Base-by-base conservation (phyloP, 2,329 filamentous ascomycete species). In the Exophiala spinifera region DNA sequence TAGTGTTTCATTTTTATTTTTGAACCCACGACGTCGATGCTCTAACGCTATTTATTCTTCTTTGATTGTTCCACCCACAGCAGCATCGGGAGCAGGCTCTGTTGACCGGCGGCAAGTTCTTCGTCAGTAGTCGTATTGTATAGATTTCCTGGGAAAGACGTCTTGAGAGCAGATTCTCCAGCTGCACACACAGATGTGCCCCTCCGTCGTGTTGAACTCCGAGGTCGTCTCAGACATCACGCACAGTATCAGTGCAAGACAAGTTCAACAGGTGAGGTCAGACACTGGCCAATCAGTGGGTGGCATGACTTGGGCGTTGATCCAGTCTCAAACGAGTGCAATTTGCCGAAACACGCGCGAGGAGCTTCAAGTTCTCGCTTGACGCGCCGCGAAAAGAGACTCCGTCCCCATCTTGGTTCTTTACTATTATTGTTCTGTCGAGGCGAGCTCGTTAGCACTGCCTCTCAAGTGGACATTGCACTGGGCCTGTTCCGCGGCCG, bases 331-430 rank as follows among this genome's bases (percentile, higher is more conserved):
- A 57, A 57, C 55, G 40, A 31, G 8, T 37, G 45, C 56, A 59
- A 59, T 59, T 39, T 59, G 33, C 53, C 23, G 43, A 46, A 31
- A 37, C 34, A 55, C 40, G 47, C 51, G 56, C 56, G 51, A 58
- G 51, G 56, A 55, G 48, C 40, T 34, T 28, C 11, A 21, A 42
- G 33, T 31, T 10, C 28, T 31, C 28, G 28, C 28, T 31, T 31
- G 28, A 31, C 28, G 11, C 28, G 34, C 15, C 7, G 14, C 33
- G 40, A 15, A 40, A 37, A 49, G 31, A 39, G 25, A 40, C 45
- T 17, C 14, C 13, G 21, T 13, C 39, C 21, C 14, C 39, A 42
- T 42, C 25, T 46, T 5, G 28, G 11, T 10, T n/a, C n/a, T n/a
- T n/a, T 10, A 31, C 28, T 10, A 10, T 31, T 6, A 31, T 10